Evolutionary conservation across 805 yeast genomes (phyloP).

Genomic region (Candida ficus): DNA sequence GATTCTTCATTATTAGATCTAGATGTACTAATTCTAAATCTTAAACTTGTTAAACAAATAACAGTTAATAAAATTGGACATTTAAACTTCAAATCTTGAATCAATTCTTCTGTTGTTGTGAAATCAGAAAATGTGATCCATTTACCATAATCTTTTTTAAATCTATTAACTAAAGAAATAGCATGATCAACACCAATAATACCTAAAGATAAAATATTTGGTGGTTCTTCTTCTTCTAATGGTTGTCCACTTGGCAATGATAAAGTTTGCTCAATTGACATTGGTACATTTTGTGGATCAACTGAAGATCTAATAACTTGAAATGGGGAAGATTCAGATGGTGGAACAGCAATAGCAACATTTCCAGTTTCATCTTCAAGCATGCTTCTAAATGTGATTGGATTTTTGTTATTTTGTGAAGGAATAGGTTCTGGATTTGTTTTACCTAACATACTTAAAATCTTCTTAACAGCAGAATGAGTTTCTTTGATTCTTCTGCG

Average conservation of each 20-base stretch:
- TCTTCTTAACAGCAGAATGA: conserved; percentile 7
- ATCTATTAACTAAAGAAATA: conserved; percentile 45
- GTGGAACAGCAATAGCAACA: conserved; percentile 21
- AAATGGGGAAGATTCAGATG: conserved; percentile 23
- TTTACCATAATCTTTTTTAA: conserved; percentile 63
- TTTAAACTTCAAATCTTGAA: conserved; percentile 40
- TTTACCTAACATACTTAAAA: too few relatives aligned
- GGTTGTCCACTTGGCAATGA: conserved; percentile 8
- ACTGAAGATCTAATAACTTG: conserved; percentile 20
- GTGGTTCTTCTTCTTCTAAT: conserved; percentile 21
- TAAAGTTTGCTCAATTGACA: conserved; percentile 13
- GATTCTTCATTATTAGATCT: conserved; percentile 8
- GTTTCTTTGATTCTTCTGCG: conserved; percentile 9
- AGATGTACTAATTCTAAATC: conserved; percentile 33
- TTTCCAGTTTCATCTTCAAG: conserved; percentile 4
- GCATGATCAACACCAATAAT: conserved; percentile 46
- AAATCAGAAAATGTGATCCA: conserved; percentile 71
- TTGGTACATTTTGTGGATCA: conserved; percentile 15
- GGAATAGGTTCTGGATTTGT: too few relatives aligned
- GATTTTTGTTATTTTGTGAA: conserved; percentile 8
- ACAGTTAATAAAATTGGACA: conserved; percentile 64
- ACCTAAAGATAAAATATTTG: conserved; percentile 47
- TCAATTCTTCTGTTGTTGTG: conserved; percentile 41
- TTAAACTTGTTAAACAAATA: conserved; percentile 56
- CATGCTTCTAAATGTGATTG: conserved; percentile 6